Base-by-base conservation (phyloP, 768 basidiomycete species). In the Tylopilus sp. region DNA sequence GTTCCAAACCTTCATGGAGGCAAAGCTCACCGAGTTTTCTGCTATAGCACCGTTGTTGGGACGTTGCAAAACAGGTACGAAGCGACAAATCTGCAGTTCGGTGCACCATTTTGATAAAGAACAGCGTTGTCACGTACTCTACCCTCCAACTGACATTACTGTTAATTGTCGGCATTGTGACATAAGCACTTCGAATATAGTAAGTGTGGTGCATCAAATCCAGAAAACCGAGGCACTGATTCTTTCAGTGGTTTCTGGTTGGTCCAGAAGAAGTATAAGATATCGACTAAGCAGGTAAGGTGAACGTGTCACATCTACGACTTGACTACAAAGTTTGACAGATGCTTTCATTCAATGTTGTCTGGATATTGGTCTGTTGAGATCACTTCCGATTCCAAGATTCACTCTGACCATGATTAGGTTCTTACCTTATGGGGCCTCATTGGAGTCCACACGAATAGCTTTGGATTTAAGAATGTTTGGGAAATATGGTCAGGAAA, bases 381-480 rank as follows among this genome's bases (percentile, higher is more conserved):
- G 36, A 15, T 11, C 7, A 38, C 6, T 4, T 25, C 38, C 36
- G 15, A 18, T 18, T 20, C 23, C 26, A 10, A 20, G 4, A 6
- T 0, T 35, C 20, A 2, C 4, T 25, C 44, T 60, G 7, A 62
- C 22, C 8, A 20, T 36, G 7, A 31, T 9, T 35, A 85, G 83
- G 67, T 86, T 20, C 65, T 88, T 42, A 85, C 82, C 10, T 58
- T 83, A 5, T 90, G 87, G 87, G 87, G 87, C 36, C 78, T 90
- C 22, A 80, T 85, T 56, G 87, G 88, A n/a, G 77, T 89, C 2
- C 83, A 83, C 57, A 86, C 86, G 15, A 66, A 80, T 59, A 82
- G 78, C 40, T 84, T 91, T 60, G 88, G 87, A 12, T 90, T 89
- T 72, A 87, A 91, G 67, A 84, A 90, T 61, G 79, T 83, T 52